Evolutionary conservation across 495 filamentous ascomycete genomes (phyloP), one percentile per base, ranked within the genome.

Genomic region (Daldinia decipiens): DNA sequence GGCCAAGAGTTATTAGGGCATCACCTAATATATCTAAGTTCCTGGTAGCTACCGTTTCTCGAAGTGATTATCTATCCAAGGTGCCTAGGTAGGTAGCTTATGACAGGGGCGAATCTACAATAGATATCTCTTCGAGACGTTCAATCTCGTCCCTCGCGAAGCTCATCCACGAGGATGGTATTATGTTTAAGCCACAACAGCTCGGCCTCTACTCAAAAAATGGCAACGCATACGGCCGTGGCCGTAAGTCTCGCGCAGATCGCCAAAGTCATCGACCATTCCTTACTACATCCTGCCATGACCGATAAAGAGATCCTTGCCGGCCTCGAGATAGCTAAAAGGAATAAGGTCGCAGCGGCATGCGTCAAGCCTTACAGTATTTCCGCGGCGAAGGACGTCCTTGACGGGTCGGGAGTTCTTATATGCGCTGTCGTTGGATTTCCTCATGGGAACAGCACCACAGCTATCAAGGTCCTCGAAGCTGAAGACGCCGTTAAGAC

Each of bases 211-310:
- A 24, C 17, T 12, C 7, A 13, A n/a, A 62, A 31, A 11, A 79
- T 76, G 66, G 40, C 68, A 27, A 58, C 61, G 13, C 56, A 68
- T 17, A 66, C 56, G 66, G 81, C 78, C n/a, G 79, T 86, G 64
- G 78, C 78, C n/a, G 80, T 86, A 31, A 82, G 83, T n/a, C 80
- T 87, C 3, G 53, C 78, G 27, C 81, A 86, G 59, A 74, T 88
- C 21, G 85, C 87, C 65, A 87, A 87, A 65, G 79, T 81, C 73
- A 88, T 89, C 72, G 87, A 89, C 74, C 86, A 89, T 74, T 88
- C 85, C 51, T 80, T 89, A 32, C 80, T 89, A 2, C 85, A 88
- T 68, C 88, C 86, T n/a, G 86, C 83, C 31, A 82, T 87, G 81
- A 87, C 87, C 47, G 86, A 88, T 71, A 71, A 68, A 15, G 83